Evolutionary conservation across 225 moss, liverwort and hornwort genomes (phyloP).

Genomic region (Thuidium tamariscinum): DNA sequence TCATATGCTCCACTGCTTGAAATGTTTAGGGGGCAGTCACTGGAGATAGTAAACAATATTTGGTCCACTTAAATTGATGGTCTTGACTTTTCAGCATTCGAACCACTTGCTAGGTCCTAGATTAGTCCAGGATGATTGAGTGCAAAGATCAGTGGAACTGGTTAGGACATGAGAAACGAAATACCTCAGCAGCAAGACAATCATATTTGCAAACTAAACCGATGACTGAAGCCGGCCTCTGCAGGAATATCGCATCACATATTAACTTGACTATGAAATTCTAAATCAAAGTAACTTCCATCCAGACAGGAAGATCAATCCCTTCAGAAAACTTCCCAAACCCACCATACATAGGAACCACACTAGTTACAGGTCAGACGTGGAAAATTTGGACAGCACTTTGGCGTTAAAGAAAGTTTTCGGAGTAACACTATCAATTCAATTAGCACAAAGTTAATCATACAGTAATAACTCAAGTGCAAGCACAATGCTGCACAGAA

Average conservation of each 20-base stretch:
- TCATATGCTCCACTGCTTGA: background rate
- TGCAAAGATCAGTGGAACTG: background rate
- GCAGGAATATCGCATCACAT: background rate
- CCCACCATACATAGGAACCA: background rate
- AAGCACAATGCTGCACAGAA: background rate
- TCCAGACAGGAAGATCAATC: background rate
- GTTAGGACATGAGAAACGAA: background rate
- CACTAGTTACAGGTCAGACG: background rate
- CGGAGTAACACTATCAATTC: background rate
- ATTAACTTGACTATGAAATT: background rate
- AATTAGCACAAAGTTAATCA: background rate
- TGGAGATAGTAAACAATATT: background rate
- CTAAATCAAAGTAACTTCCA: background rate
- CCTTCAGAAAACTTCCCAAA: background rate
- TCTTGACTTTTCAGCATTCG: background rate
- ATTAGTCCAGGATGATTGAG: background rate
- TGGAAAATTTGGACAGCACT: background rate
- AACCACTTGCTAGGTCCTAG: background rate
- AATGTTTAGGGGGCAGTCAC: background rate
- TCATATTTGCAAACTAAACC: background rate
- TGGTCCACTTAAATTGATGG: background rate
- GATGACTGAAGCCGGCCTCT: background rate
- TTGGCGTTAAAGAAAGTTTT: background rate
- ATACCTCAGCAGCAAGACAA: background rate
- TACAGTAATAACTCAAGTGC: background rate